Base-by-base conservation (phyloP, 225 moss, liverwort and hornwort genomes). In the Sphagnum tenellum region DNA sequence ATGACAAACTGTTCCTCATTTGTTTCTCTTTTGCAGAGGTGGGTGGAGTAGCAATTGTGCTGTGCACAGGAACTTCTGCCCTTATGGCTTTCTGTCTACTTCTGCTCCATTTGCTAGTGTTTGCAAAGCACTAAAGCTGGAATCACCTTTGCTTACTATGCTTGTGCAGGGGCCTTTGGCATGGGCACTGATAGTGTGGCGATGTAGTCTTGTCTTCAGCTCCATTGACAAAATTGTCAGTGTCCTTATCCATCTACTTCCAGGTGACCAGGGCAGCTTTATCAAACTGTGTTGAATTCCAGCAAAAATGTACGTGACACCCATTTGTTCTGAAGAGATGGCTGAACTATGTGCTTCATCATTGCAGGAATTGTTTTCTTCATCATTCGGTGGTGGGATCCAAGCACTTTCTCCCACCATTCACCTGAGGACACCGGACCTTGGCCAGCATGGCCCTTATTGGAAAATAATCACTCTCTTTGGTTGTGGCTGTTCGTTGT, bases 381-480 rank as follows among this genome's bases (percentile, higher is more conserved):
- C 62, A 98, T 98, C 69, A 93, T 98, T 55, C 82, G 98, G 12
- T 98, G 98, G 98, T 98, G 98, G 98, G 98, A 98, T 81, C 98
- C 98, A 61, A 75, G 87, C 73, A 98, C 98, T 11, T 98, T 90
- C 63, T 75, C 93, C 45, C 93, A 87, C 71, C 98, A 98, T 51
- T 87, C 85, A 7, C 77, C 74, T 55, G 93, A 98, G 9, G 98
- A 89, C 61, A 93, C 90, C 47, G 98, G 98, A 48, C 98, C 98
- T 4, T 98, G 93, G 98, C 98, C 98, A 44, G 98, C 98, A 12
- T 98, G 98, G 98, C 98, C 98, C 47, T 80, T 86, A 8, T 66
- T 86, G 62, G 86, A 93, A 59, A 89, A 67, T 70, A 83, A 93
- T 54, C 73, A 13, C 10, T 77, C 86, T 47, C 72, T 98, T 57